Evolutionary conservation across 2,329 filamentous ascomycete genomes (phyloP).

Genomic region (Fusarium metavorans): DNA sequence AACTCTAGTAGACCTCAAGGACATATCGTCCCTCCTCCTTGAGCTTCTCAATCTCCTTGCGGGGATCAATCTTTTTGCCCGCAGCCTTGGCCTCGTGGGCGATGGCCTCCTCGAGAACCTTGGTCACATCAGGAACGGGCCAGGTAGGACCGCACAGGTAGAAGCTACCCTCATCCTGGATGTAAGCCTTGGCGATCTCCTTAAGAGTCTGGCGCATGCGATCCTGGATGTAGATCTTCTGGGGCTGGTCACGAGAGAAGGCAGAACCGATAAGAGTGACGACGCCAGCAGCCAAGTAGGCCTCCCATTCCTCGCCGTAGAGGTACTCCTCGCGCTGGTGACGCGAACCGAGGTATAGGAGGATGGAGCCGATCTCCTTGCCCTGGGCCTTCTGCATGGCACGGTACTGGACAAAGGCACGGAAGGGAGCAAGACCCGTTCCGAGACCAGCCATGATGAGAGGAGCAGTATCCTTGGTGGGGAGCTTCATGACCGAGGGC

Average conservation of each 20-base stretch:
- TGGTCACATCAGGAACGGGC: slow-evolving; percentile 97
- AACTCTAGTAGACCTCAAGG: slow-evolving; percentile 87
- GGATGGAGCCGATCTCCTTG: slow-evolving; percentile 91
- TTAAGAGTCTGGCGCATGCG: slow-evolving; percentile 90
- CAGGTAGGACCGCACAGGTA: slow-evolving; percentile 98
- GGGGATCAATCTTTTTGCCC: slow-evolving; percentile 84
- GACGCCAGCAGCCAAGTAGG: slow-evolving; percentile 93
- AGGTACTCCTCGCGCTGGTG: slow-evolving; percentile 99
- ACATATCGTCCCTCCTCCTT: slow-evolving; percentile 97
- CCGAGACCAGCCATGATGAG: slow-evolving; percentile 99
- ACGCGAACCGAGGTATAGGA: slow-evolving; percentile 96
- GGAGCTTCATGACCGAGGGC: slow-evolving; percentile 99
- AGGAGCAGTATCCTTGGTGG: slow-evolving; percentile 84
- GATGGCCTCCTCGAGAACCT: slow-evolving; percentile 93
- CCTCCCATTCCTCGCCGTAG: slow-evolving; percentile 99
- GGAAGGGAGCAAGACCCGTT: slow-evolving; percentile 98
- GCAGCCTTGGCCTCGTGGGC: slow-evolving; percentile 75
- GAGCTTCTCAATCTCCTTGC: slow-evolving; percentile 94
- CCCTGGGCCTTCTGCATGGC: slow-evolving; percentile 98
- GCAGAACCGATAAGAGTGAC: slow-evolving; percentile 94
- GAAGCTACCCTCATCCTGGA: slow-evolving; percentile 89
- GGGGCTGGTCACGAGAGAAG: slow-evolving; percentile 94
- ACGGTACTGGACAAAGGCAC: slow-evolving; percentile 97
- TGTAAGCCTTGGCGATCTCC: slow-evolving; percentile 87
- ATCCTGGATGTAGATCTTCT: slow-evolving; percentile 99